Evolutionary conservation across 371 early-diverging fungal genomes (phyloP).

Genomic region (Circinella umbellata): DNA sequence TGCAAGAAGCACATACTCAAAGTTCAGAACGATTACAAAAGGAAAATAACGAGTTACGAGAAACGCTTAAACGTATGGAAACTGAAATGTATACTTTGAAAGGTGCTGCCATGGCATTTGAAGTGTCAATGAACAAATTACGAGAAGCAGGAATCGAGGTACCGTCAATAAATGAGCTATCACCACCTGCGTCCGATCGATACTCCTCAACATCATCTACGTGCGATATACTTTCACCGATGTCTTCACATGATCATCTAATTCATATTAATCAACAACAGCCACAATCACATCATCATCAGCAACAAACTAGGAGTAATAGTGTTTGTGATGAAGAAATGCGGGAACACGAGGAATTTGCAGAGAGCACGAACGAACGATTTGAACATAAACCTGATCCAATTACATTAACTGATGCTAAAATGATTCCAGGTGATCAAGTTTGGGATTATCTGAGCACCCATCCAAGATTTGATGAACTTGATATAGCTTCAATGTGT

Average conservation of each 20-base stretch:
- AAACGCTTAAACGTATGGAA: constrained; percentile 25
- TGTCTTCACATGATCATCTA: neutral
- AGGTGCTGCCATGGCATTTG: constrained; percentile 33
- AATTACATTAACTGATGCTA: constrained; percentile 12
- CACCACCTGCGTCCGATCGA: constrained; percentile 17
- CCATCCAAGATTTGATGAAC: constrained; percentile 58
- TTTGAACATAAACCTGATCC: constrained; percentile 27
- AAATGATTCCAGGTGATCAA: constrained; percentile 24
- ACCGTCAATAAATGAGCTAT: constrained; percentile 11
- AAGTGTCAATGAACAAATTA: constrained; percentile 27
- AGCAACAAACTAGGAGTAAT: constrained; percentile 4
- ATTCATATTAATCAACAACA: constrained; percentile 1
- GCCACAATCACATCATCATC: constrained; percentile 1
- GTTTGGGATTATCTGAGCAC: constrained; percentile 54
- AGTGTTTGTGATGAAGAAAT: constrained; percentile 9
- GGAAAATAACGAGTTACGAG: constrained; percentile 28
- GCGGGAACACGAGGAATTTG: constrained; percentile 22
- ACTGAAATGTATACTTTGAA: constrained; percentile 32
- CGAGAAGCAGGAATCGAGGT: constrained; percentile 26
- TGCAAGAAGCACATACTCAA: constrained; percentile 40
- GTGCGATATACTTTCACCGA: neutral
- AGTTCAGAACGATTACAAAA: constrained; percentile 17
- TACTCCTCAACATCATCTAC: constrained; percentile 3
- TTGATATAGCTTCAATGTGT: constrained; percentile 60
- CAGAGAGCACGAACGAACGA: constrained; percentile 20